Evolutionary conservation across 192 early-diverging fungal genomes (phyloP).

Genomic region (Funneliformis mosseae): DNA sequence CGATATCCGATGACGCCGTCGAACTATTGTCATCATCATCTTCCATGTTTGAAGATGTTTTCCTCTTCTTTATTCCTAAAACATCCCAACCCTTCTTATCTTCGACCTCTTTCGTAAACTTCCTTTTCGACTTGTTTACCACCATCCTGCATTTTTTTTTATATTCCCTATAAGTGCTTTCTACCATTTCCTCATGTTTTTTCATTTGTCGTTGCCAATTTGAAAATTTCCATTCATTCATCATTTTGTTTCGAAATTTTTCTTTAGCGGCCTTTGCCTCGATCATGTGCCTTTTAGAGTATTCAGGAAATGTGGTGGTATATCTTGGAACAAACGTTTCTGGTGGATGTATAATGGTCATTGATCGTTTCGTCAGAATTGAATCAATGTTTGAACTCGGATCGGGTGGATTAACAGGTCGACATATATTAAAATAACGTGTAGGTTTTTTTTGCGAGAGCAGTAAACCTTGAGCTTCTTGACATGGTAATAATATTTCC

Average conservation of each 20-base stretch:
- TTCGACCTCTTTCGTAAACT: background rate
- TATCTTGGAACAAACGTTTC: background rate
- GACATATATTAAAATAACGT: background rate
- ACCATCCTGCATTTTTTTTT: background rate
- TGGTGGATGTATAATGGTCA: background rate
- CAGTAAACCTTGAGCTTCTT: background rate
- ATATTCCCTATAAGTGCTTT: background rate
- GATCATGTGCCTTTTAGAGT: background rate
- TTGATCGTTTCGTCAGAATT: background rate
- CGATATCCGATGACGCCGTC: background rate
- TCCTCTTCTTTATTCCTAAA: background rate
- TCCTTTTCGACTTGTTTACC: background rate
- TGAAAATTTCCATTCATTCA: background rate
- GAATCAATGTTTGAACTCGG: background rate
- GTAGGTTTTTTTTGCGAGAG: background rate
- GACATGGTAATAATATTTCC: background rate
- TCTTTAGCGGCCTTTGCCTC: background rate
- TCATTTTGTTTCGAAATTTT: background rate
- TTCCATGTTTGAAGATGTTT: background rate
- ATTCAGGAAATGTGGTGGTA: background rate
- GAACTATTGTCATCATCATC: background rate
- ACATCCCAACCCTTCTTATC: background rate
- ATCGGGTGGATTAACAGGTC: background rate
- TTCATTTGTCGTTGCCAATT: background rate
- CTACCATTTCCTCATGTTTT: background rate